Conservation (phyloP, 2,329 filamentous ascomycete genomes). For the Cladosporium halotolerans region DNA sequence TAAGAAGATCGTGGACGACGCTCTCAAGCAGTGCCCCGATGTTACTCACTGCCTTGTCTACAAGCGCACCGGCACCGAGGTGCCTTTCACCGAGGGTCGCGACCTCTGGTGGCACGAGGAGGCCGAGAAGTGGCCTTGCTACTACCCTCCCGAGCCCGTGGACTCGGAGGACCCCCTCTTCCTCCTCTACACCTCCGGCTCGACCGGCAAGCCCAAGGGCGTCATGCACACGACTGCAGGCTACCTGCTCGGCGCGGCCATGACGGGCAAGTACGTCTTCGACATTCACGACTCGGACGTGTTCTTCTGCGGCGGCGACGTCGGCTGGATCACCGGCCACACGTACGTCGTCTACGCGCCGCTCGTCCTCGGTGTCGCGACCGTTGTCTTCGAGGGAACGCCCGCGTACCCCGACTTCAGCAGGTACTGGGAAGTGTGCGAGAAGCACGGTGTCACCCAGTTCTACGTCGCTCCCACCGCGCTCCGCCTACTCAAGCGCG, state of each 20-base stretch:
- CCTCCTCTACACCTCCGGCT: slow-evolving; percentile 95
- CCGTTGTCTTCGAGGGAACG: slow-evolving; percentile 95
- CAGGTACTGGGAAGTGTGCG: slow-evolving; percentile 97
- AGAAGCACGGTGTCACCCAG: slow-evolving; percentile 89
- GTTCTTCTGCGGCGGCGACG: slow-evolving; percentile 97
- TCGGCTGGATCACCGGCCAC: slow-evolving; percentile 98
- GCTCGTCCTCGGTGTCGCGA: slow-evolving; percentile 83
- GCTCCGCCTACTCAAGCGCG: slow-evolving; percentile 86
- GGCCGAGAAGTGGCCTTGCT: slow-evolving; percentile 90
- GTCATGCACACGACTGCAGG: slow-evolving; percentile 96
- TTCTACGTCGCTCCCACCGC: slow-evolving; percentile 98
- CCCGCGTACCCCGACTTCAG: slow-evolving; percentile 97
- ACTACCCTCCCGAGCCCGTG: slow-evolving; percentile 83
- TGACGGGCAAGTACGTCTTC: slow-evolving; percentile 97
- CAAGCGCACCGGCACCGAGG: slow-evolving; percentile 88
- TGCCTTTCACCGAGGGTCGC: slow-evolving; percentile 82
- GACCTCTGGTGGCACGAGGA: slow-evolving; percentile 99
- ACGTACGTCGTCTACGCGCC: slow-evolving; percentile 98
- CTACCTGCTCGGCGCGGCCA: slow-evolving; percentile 87
- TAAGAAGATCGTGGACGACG: slow-evolving; percentile 98
- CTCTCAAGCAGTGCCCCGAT: slow-evolving; percentile 89
- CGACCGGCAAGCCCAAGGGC: slow-evolving; percentile 97
- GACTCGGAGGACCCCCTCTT: slow-evolving; percentile 94
- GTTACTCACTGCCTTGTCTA: slow-evolving; percentile 82
- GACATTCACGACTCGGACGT: slow-evolving; percentile 90